A percentile compares a stretch with the other conserved stretches of the same genome.
phyloP scores from a whole-genome alignment of 331 rosid genomes.

The Stylosanthes scabra region DNA sequence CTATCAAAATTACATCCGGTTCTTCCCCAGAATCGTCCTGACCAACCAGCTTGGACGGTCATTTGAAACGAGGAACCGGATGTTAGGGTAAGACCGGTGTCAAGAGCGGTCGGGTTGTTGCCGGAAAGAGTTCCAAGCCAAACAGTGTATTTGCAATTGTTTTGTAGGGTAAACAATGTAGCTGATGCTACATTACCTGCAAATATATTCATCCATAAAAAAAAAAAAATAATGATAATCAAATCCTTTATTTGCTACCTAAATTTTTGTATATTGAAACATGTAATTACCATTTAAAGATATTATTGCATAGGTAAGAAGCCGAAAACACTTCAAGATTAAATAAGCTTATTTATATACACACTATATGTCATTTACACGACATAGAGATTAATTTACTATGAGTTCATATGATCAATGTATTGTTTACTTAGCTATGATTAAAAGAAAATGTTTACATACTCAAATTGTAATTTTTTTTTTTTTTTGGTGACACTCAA shows the following conservation, averaged over 20 bases:
- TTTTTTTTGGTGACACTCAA: too few relatives aligned
- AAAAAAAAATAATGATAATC: neutral
- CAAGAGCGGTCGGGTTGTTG: conserved; percentile 60
- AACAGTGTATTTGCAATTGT: conserved; percentile 65
- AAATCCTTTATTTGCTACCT: neutral
- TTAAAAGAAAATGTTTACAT: neutral
- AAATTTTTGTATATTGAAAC: neutral
- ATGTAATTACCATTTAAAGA: neutral
- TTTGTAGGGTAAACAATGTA: conserved; percentile 61
- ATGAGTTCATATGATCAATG: too few relatives aligned
- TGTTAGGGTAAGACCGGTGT: conserved; percentile 76
- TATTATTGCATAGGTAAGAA: neutral
- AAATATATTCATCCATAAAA: conserved; percentile 7
- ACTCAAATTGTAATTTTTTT: too few relatives aligned
- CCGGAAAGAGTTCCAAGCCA: conserved; percentile 94
- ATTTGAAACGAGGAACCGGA: too few relatives aligned
- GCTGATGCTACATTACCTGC: conserved; percentile 53
- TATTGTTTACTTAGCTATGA: too few relatives aligned
- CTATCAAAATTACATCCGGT: conserved; percentile 73
- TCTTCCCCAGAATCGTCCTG: conserved; percentile 90
- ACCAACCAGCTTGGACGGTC: conserved; percentile 78
- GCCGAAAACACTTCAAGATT: too few relatives aligned
- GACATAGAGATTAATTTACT: too few relatives aligned
- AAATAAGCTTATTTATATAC: too few relatives aligned
- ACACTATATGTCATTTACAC: too few relatives aligned